Conservation (phyloP, 371 early-diverging fungal genomes). For the Fennellomyces sp. region DNA sequence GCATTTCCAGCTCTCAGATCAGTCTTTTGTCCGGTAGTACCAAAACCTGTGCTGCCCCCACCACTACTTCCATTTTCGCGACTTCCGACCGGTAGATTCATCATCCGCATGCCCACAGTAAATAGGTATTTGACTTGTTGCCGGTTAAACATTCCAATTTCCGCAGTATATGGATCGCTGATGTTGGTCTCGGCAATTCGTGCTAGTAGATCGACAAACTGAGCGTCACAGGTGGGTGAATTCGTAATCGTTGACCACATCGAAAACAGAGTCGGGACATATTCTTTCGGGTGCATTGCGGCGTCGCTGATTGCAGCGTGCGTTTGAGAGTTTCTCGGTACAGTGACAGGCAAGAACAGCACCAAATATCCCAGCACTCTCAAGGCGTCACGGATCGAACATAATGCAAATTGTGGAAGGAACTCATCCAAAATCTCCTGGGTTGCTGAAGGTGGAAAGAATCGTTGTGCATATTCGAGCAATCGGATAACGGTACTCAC, state of each 20-base stretch:
- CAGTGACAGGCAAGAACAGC: constrained; percentile 61
- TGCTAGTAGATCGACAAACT: constrained; percentile 69
- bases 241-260: constrained; percentile 75
- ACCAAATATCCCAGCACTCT: constrained; percentile 61
- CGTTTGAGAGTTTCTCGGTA: constrained; percentile 37
- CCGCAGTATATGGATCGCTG: constrained; percentile 13
- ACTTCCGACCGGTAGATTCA: constrained; percentile 82
- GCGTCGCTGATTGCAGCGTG: constrained; percentile 15
- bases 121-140: constrained; percentile 71
- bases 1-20: constrained; percentile 50
- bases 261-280: constrained; percentile 81
- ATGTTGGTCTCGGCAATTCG: constrained; percentile 70
- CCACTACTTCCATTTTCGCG: constrained; percentile 38
- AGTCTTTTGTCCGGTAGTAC: constrained; percentile 25
- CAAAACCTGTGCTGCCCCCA: constrained; percentile 40
- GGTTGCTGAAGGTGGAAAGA: constrained; percentile 68
- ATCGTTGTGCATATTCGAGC: constrained; percentile 49
- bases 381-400: constrained; percentile 54
- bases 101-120: constrained; percentile 67
- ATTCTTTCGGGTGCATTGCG: constrained; percentile 54
- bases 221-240: constrained; percentile 61
- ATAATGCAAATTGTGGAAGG: constrained; percentile 65
- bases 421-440: constrained; percentile 76
- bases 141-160: constrained; percentile 64
- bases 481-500: constrained; percentile 32